Conservation (phyloP, 768 basidiomycete genomes). For the Chalciporus pseudorubinellus region DNA sequence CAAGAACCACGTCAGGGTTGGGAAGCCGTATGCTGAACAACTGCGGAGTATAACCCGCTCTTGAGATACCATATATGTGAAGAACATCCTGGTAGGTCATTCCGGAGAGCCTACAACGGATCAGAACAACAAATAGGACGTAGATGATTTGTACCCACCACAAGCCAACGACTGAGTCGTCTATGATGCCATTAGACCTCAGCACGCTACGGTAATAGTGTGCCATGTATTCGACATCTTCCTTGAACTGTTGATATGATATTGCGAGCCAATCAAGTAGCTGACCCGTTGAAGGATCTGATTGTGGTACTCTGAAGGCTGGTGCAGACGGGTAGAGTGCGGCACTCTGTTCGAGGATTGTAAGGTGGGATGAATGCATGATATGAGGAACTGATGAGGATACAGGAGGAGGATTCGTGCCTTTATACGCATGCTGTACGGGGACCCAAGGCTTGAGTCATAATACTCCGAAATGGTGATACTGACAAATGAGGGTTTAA, state of each 20-base stretch:
- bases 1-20: slow-evolving; percentile 66
- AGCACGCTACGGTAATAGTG: slow-evolving; percentile 61
- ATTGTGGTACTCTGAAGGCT: slow-evolving; percentile 60
- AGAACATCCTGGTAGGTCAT: slow-evolving; percentile 69
- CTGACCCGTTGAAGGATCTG: slow-evolving; percentile 41
- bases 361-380: slow-evolving; percentile 52
- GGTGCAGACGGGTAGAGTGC: slow-evolving; percentile 45
- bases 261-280: slow-evolving; percentile 57
- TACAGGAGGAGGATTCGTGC: slow-evolving; percentile 4
- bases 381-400: slow-evolving; percentile 7
- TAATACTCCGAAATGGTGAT: slow-evolving; percentile 29
- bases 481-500: slow-evolving; percentile 26
- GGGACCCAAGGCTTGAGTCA: slow-evolving; percentile 15
- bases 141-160: slow-evolving; percentile 49
- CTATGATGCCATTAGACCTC: slow-evolving; percentile 42
- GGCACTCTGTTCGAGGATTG: slow-evolving; percentile 59
- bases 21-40: slow-evolving; percentile 77
- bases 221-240: slow-evolving; percentile 64
- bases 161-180: slow-evolving; percentile 63
- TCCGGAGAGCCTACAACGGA: slow-evolving; percentile 59
- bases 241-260: slow-evolving; percentile 61
- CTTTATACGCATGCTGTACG: slow-evolving; percentile 35
- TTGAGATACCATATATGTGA: slow-evolving; percentile 70
- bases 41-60: slow-evolving; percentile 77
- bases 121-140: slow-evolving; percentile 6